Evolutionary conservation across 352 stramenopile species (phyloP), one percentile per base, ranked within the genome.

Genomic region (Globisporangium abappressorium): DNA sequence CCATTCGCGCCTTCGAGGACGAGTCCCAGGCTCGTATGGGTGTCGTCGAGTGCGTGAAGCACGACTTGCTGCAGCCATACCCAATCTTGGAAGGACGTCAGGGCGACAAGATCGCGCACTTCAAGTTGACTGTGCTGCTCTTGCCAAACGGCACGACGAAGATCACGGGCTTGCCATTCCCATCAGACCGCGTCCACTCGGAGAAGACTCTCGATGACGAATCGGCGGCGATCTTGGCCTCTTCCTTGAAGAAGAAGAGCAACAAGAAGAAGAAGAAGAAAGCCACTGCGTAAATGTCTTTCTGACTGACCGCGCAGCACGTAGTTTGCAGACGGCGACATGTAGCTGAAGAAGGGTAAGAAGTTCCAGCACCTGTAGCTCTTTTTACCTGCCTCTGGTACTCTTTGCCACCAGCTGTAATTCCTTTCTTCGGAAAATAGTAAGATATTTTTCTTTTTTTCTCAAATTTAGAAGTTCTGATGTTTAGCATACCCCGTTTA

Each of bases 61-160:
- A 99, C 83, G 95, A 99, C 65, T 83, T 99, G 26, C 78, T 99
- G 66, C 91, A 97, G 71, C 89, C 96, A 5, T 99, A 99, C 80
- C 98, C 98, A 34, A 97, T 99, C 68, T 82, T 99, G 65, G 91
- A 98, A 76, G 98, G 98, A 66, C 90, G 93, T 60, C 78, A 82
- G 12, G 97, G 95, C 56, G 97, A 98, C 61, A 96, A 98, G 74
- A 93, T 99, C 36, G 97, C 96, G 5, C 98, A 99, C 82, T 99
- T 99, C 83, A 99, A 99, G 89, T 97, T 93, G 63, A 99, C 98
- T 14, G 94, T 99, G 55, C 83, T 99, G 62, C 85, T 99, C 56
- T 75, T 99, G 66, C 93, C 96, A 34, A 97, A 87, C 46, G 98
- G 98, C 71, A 98, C 97, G 5, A 89, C 85, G 36, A 96, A 98